These are phyloP conservation scores for Magnolia changhungtana DNA, from an alignment of 164 flowering plant genomes.

Conservation along the genomic window DNA sequence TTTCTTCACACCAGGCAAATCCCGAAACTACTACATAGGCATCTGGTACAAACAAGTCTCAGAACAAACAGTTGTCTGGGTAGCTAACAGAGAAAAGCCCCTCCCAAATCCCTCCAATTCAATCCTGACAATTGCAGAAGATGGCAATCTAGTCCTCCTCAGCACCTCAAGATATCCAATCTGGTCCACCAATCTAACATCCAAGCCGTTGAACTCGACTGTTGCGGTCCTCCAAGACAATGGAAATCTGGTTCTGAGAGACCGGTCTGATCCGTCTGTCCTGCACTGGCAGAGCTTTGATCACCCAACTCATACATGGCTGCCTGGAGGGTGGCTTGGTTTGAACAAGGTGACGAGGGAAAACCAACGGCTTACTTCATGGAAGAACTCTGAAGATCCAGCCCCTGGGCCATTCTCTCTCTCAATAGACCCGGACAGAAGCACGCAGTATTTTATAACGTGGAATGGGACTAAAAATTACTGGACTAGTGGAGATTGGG, in stretches of 20 bases:
- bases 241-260: constrained; percentile 11
- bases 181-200: constrained; percentile 4
- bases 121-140: constrained; percentile 14
- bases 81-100: constrained; percentile 24
- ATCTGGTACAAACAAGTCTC: constrained; percentile 22
- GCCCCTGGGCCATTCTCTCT: background rate
- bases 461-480: constrained; percentile 3
- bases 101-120: constrained; percentile 7
- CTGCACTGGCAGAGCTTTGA: constrained; percentile 13
- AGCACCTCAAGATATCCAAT: background rate
- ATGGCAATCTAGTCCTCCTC: constrained; percentile 19
- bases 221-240: background rate
- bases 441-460: background rate
- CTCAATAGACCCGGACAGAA: background rate
- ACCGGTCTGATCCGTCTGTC: background rate
- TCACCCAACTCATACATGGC: constrained; percentile 2
- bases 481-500: constrained; percentile 7
- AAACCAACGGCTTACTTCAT: background rate
- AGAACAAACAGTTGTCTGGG: constrained; percentile 24
- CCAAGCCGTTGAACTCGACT: background rate
- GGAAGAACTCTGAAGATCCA: background rate
- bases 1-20: constrained; percentile 30
- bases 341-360: background rate
- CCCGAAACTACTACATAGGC: constrained; percentile 22
- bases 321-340: constrained; percentile 1